Evolutionary conservation across 352 stramenopile genomes (phyloP).

Genomic region (Globisporangium carolinianum): DNA sequence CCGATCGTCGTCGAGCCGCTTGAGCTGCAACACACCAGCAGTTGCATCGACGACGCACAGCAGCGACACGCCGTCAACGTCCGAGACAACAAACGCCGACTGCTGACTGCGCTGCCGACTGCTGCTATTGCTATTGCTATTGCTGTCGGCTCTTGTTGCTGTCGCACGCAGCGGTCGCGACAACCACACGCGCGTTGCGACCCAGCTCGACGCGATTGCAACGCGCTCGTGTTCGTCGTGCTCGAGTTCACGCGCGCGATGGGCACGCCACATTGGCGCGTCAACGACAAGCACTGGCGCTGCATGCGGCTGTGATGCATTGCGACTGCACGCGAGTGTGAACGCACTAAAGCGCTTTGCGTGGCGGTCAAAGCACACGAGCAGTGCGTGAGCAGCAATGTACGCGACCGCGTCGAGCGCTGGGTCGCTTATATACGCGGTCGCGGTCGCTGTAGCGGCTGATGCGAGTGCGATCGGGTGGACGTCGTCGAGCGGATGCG

Average conservation of each 20-base stretch:
- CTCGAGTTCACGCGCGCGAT: conserved; percentile 23
- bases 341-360: conserved; percentile 51
- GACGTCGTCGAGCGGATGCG: conserved; percentile 69
- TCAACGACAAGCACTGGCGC: conserved; percentile 30
- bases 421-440: conserved; percentile 38
- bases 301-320: background rate
- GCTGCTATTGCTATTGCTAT: too few species aligned
- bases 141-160: too few species aligned
- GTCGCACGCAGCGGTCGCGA: conserved; percentile 16
- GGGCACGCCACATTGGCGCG: conserved; percentile 29
- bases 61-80: conserved; percentile 13
- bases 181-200: conserved; percentile 22
- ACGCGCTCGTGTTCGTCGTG: conserved; percentile 14
- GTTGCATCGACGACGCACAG: conserved; percentile 43
- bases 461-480: conserved; percentile 43
- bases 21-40: conserved; percentile 25
- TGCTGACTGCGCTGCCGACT: background rate
- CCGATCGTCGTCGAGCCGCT: conserved; percentile 10
- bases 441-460: background rate
- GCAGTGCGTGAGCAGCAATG: conserved; percentile 18
- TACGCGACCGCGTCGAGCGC: conserved; percentile 47
- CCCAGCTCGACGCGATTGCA: conserved; percentile 40
- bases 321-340: conserved; percentile 17
- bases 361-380: conserved; percentile 45
- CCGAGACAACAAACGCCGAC: conserved; percentile 31